Conservation (phyloP, 495 filamentous ascomycete species). For the Venustampulla echinocandica region DNA sequence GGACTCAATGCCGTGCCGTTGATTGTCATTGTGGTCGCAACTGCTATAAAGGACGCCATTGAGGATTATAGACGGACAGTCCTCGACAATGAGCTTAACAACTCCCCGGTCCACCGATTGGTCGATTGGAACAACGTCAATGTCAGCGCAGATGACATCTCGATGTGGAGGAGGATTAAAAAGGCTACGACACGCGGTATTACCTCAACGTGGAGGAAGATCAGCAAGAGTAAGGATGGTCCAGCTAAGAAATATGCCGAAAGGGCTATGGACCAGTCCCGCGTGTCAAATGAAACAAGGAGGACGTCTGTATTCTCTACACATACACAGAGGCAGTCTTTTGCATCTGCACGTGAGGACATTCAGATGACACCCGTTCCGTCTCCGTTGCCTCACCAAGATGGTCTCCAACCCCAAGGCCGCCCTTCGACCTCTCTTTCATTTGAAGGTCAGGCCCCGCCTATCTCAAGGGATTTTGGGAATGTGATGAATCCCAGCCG, state of each 20-base stretch:
- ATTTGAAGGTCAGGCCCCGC: conserved; percentile 11
- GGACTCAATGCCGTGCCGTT: conserved; percentile 84
- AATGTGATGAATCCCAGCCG: conserved; percentile 40
- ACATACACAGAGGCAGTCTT: conserved; percentile 50
- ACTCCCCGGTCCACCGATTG: conserved; percentile 86
- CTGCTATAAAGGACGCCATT: conserved; percentile 90
- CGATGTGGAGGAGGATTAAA: conserved; percentile 81
- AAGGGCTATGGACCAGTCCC: conserved; percentile 42
- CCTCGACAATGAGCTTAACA: conserved; percentile 91
- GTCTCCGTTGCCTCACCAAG: conserved; percentile 59
- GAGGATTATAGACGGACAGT: conserved; percentile 93
- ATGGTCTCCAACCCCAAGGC: conserved; percentile 24
- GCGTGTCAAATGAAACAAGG: conserved; percentile 51
- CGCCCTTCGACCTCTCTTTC: conserved; percentile 30
- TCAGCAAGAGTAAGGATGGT: conserved; percentile 41
- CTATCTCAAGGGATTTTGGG: conserved; percentile 25
- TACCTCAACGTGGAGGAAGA: conserved; percentile 43
- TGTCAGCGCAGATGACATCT: conserved; percentile 75
- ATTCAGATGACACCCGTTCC: conserved; percentile 97
- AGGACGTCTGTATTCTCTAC: conserved; percentile 51
- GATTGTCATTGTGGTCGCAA: conserved; percentile 89
- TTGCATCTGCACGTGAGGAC: conserved; percentile 42
- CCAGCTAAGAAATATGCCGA: conserved; percentile 34
- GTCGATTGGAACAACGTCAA: conserved; percentile 91
- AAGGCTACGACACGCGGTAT: conserved; percentile 72